These are phyloP conservation scores for Cudoniella acicularis DNA, from an alignment of 495 filamentous ascomycete species.

Conservation along the genomic window DNA sequence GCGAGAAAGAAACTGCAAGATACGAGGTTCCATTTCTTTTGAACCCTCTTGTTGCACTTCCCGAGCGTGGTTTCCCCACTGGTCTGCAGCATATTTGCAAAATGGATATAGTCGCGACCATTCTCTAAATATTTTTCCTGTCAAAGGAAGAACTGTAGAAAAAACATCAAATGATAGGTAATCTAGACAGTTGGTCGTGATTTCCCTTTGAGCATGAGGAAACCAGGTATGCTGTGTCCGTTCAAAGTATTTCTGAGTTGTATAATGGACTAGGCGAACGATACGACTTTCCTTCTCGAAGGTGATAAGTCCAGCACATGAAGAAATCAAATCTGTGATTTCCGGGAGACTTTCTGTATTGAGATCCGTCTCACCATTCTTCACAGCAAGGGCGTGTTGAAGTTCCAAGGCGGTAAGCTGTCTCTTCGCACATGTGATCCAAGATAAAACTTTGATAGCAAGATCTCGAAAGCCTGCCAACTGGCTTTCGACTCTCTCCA, in stretches of 20 bases:
- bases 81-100: constrained; percentile 9
- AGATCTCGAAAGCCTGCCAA: too few relatives aligned
- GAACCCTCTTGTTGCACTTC: too few relatives aligned
- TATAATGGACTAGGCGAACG: constrained; percentile 54
- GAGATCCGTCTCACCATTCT: constrained; percentile 22
- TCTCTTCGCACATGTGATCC: constrained; percentile 20
- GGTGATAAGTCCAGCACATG: constrained; percentile 55
- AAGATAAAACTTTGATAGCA: constrained; percentile 17
- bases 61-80: constrained; percentile 38
- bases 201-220: constrained; percentile 30
- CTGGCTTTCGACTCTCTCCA: constrained; percentile 19
- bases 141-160: too few relatives aligned
- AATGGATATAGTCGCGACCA: constrained; percentile 3
- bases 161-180: too few relatives aligned
- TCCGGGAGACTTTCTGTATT: constrained; percentile 32
- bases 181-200: constrained; percentile 40
- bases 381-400: constrained; percentile 18
- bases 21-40: too few relatives aligned
- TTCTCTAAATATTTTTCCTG: too few relatives aligned
- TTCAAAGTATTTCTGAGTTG: constrained; percentile 50
- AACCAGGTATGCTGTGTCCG: constrained; percentile 31
- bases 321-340: constrained; percentile 28
- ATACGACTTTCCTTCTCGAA: constrained; percentile 43
- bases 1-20: too few relatives aligned
- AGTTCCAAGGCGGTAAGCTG: constrained; percentile 17